phyloP scores from a whole-genome alignment of 495 filamentous ascomycete genomes.

The Penicillium coffeae region DNA sequence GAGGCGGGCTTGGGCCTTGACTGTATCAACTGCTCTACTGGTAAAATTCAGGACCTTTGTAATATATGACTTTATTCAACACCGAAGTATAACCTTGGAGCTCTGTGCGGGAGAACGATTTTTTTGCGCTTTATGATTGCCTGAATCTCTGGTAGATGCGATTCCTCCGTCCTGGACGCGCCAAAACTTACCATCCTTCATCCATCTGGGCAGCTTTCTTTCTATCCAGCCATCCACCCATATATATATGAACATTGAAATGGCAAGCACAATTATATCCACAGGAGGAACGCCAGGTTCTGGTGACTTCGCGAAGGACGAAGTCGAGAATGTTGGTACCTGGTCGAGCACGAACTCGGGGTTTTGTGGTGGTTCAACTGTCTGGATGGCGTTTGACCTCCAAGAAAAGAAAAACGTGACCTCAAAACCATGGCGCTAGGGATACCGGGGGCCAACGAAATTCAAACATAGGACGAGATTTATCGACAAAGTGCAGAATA shows the following conservation, averaged over 20 bases:
- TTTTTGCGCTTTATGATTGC: too few species aligned
- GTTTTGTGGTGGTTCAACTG: constrained; percentile 81
- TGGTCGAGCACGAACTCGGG: constrained; percentile 80
- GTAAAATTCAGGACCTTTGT: too few species aligned
- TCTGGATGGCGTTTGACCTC: constrained; percentile 59
- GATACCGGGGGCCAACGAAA: constrained; percentile 17
- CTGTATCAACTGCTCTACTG: too few species aligned
- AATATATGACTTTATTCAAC: too few species aligned
- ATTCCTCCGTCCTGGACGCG: too few species aligned
- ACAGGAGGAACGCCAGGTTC: constrained; percentile 6
- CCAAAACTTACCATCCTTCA: too few species aligned
- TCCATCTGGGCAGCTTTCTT: too few species aligned
- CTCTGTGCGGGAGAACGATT: too few species aligned
- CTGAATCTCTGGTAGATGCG: too few species aligned
- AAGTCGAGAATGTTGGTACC: constrained; percentile 47
- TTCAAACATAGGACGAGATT: constrained; percentile 25
- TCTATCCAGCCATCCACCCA: not conserved
- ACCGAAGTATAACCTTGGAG: too few species aligned
- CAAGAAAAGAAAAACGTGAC: constrained; percentile 25
- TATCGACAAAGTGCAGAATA: constrained; percentile 20
- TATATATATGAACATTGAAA: constrained; percentile 1
- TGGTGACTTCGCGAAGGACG: constrained; percentile 10
- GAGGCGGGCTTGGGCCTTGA: too few species aligned
- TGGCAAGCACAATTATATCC: constrained; percentile 2
- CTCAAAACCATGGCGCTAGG: constrained; percentile 24